These are phyloP conservation scores for Apophysomyces sp. DNA, from an alignment of 371 early-diverging fungal species.

Conservation along the genomic window DNA sequence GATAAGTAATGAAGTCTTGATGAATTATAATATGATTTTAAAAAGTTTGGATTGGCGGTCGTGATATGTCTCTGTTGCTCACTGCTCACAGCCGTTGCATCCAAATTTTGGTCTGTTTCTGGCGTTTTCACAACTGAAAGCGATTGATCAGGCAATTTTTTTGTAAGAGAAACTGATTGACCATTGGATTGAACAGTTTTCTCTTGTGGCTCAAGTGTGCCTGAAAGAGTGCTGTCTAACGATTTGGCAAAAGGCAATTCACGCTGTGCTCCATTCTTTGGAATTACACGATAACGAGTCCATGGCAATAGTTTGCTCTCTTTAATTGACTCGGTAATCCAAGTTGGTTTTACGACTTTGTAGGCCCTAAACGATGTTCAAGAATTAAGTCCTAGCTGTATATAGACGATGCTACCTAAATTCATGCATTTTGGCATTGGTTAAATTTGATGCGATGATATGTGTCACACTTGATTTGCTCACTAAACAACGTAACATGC, in stretches of 20 bases:
- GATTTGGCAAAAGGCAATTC: constrained; percentile 20
- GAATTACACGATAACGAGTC: constrained; percentile 52
- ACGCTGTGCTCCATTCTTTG: constrained; percentile 15
- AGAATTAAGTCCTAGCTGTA: neutral
- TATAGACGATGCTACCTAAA: constrained; percentile 39
- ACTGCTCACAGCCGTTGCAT: constrained; percentile 20
- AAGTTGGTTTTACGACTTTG: constrained; percentile 76
- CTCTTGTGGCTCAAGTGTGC: neutral
- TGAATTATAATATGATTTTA: constrained; percentile 71
- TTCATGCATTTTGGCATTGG: constrained; percentile 66
- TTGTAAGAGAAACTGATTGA: neutral
- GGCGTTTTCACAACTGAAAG: neutral
- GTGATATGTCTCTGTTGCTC: constrained; percentile 24
- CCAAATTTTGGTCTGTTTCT: constrained; percentile 7
- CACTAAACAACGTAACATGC: constrained; percentile 29
- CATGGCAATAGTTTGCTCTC: constrained; percentile 61
- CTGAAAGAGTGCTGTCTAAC: neutral
- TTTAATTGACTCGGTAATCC: constrained; percentile 73
- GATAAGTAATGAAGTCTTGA: constrained; percentile 85
- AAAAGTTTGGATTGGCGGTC: constrained; percentile 62
- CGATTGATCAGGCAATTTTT: neutral
- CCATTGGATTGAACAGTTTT: neutral
- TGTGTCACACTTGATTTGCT: constrained; percentile 64
- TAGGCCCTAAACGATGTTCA: constrained; percentile 43
- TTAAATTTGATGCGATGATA: constrained; percentile 69